These are phyloP conservation scores for Austropuccinia psidii DNA, from an alignment of 1,284 basidiomycete species.

Conservation along the genomic window DNA sequence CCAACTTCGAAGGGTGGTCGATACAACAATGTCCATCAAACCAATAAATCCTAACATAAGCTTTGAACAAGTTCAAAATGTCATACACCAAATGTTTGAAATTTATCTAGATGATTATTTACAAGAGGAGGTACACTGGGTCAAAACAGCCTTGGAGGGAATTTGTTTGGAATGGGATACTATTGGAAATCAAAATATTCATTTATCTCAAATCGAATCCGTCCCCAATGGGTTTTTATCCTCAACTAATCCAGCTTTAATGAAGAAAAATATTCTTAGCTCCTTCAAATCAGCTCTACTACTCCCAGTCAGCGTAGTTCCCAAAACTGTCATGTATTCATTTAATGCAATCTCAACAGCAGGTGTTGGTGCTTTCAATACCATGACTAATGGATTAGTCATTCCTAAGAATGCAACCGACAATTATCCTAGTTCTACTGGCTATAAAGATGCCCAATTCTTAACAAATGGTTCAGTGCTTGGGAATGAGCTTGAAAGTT, in stretches of 20 bases:
- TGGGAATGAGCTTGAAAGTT: constrained; percentile 19
- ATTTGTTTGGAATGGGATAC: constrained; percentile 71
- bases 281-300: constrained; percentile 84
- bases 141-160: constrained; percentile 64
- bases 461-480: constrained; percentile 55
- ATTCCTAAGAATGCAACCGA: constrained; percentile 19
- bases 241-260: constrained; percentile 77
- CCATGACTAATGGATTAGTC: constrained; percentile 44
- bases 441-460: constrained; percentile 75
- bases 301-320: constrained; percentile 90
- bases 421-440: neutral
- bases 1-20: constrained; percentile 78
- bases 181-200: neutral
- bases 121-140: constrained; percentile 77
- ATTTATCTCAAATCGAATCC: constrained; percentile 15
- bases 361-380: constrained; percentile 69
- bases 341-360: constrained; percentile 59
- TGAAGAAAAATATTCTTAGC: constrained; percentile 84
- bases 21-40: constrained; percentile 56
- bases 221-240: constrained; percentile 58
- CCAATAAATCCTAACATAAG: constrained; percentile 43
- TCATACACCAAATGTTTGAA: constrained; percentile 87
- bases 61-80: constrained; percentile 60
- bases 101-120: constrained; percentile 93
- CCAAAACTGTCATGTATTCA: constrained; percentile 65